Conservation (phyloP, 805 yeast species). For the Sugiyamaella lignohabitans region DNA sequence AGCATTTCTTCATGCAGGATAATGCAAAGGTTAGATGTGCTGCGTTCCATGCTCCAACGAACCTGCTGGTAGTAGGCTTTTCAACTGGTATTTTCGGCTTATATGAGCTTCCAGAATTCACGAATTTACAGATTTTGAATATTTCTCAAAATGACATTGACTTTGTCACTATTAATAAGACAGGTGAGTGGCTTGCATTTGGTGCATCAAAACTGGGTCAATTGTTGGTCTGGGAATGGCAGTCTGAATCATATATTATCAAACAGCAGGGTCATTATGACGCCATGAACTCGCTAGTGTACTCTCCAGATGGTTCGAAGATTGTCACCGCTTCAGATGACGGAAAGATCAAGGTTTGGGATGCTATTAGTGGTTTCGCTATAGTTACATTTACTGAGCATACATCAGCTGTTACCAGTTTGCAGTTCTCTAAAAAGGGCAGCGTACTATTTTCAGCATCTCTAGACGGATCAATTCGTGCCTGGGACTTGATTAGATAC, state of each 20-base stretch:
- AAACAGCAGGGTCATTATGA: conserved; percentile 98
- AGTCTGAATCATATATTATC: conserved; percentile 87
- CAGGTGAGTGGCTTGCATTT: conserved; percentile 97
- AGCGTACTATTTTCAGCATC: conserved; percentile 89
- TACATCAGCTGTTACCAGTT: conserved; percentile 78
- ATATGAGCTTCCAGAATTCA: conserved; percentile 79
- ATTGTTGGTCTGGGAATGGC: conserved; percentile 96
- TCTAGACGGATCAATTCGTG: conserved; percentile 92
- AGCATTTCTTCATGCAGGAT: conserved; percentile 67
- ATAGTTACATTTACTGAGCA: conserved; percentile 89
- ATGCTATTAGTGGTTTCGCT: conserved; percentile 85
- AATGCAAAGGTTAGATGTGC: conserved; percentile 73
- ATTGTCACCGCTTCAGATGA: conserved; percentile 94
- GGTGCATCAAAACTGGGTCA: conserved; percentile 93
- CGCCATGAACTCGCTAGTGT: conserved; percentile 71
- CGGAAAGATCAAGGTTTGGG: conserved; percentile 97
- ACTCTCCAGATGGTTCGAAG: conserved; percentile 92
- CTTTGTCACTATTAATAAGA: conserved; percentile 66
- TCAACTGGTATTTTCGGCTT: conserved; percentile 83
- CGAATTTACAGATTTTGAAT: conserved; percentile 73
- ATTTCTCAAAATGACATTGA: conserved; percentile 90
- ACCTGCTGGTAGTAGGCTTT: conserved; percentile 82
- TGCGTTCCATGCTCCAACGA: conserved; percentile 68
- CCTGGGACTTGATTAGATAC: conserved; percentile 91
- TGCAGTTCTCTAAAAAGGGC: conserved; percentile 82